phyloP scores from a whole-genome alignment of 1,139 yeast species.

The Sugiyamaella grinbergsii region DNA sequence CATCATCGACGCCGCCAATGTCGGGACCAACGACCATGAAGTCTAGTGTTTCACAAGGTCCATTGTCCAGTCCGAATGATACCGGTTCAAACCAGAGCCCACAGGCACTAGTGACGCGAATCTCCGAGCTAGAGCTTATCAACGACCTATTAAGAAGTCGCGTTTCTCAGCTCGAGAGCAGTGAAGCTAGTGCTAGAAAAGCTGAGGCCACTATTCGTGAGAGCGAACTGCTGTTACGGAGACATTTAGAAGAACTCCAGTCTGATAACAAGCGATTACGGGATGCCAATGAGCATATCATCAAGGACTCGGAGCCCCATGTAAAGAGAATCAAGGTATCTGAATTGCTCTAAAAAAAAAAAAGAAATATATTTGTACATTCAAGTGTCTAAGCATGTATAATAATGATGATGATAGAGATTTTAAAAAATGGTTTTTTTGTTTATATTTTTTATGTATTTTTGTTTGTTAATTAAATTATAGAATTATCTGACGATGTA shows the following conservation, averaged over 20 bases:
- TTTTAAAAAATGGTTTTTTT: not conserved
- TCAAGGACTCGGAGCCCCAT: constrained; percentile 19
- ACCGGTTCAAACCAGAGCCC: too few species aligned
- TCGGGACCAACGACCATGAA: too few species aligned
- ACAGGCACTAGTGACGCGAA: constrained; percentile 33
- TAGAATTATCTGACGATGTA: too few species aligned
- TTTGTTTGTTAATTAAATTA: not conserved
- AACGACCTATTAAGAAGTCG: constrained; percentile 82
- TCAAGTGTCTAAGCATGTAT: constrained; percentile 2
- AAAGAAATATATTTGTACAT: constrained; percentile 3
- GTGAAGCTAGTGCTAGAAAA: constrained; percentile 50
- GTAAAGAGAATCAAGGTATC: constrained; percentile 33
- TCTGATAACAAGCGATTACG: constrained; percentile 22
- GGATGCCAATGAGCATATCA: not conserved
- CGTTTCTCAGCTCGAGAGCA: constrained; percentile 74
- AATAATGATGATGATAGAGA: constrained; percentile 9
- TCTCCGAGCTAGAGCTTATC: constrained; percentile 79
- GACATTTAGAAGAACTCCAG: constrained; percentile 30
- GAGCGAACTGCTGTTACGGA: constrained; percentile 33
- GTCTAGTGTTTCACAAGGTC: too few species aligned
- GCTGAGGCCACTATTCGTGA: constrained; percentile 35
- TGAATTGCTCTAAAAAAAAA: constrained; percentile 25
- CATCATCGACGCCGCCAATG: constrained; percentile 9
- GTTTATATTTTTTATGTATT: not conserved
- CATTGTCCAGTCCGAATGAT: too few species aligned